phyloP scores from a whole-genome alignment of 805 yeast genomes.

The Candida ficus region DNA sequence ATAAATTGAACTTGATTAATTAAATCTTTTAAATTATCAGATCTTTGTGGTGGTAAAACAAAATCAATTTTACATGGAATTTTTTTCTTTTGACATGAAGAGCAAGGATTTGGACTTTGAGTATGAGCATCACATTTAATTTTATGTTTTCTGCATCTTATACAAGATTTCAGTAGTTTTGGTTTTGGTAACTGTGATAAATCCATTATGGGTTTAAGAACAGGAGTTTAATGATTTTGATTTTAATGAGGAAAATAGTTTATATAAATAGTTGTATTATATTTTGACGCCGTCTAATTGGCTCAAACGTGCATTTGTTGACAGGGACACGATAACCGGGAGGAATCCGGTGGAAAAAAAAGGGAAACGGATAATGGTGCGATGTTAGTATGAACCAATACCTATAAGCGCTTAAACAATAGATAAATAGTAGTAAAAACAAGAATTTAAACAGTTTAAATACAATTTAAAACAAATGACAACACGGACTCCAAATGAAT shows the following conservation, averaged over 20 bases:
- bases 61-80: conserved; percentile 50
- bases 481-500: too few species aligned
- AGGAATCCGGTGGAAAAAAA: too few species aligned
- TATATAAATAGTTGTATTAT: neutral
- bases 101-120: conserved; percentile 51
- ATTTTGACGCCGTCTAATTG: conserved; percentile 4
- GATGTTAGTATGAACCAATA: neutral
- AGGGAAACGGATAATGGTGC: neutral
- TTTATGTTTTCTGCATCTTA: conserved; percentile 60
- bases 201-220: neutral
- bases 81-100: conserved; percentile 49
- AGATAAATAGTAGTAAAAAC: too few species aligned
- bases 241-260: too few species aligned
- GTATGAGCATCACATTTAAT: conserved; percentile 56
- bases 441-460: too few species aligned
- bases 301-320: neutral
- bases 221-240: too few species aligned
- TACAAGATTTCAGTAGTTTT: conserved; percentile 50
- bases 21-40: conserved; percentile 23
- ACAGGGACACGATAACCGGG: neutral
- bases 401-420: neutral
- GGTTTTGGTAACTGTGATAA: conserved; percentile 25
- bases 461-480: too few species aligned
- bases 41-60: conserved; percentile 44
- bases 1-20: conserved; percentile 16